Conservation (phyloP, 2,329 filamentous ascomycete species). For the Raffaelea albimanens region DNA sequence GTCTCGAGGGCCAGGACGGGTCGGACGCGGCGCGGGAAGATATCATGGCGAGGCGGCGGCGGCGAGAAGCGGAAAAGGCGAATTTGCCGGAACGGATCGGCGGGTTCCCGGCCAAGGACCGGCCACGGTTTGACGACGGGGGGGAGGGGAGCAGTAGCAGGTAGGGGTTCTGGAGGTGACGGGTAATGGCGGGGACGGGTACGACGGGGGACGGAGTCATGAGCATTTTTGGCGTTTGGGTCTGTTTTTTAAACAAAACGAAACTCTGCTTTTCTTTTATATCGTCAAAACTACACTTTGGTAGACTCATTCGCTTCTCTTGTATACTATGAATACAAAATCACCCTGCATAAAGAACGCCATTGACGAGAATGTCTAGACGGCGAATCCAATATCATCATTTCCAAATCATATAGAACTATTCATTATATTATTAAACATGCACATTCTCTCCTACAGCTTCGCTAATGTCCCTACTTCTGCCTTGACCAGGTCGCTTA, state of each 20-base stretch:
- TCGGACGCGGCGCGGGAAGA: conserved; percentile 28
- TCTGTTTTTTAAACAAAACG: no score
- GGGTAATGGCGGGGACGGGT: not conserved
- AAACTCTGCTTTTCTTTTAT: not conserved
- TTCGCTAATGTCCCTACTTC: not conserved
- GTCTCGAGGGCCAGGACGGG: conserved; percentile 25
- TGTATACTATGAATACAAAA: no score
- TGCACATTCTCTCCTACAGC: not conserved
- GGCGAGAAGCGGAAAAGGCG: conserved; percentile 44
- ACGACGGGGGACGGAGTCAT: not conserved
- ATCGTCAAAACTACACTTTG: not conserved
- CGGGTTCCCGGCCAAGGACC: conserved; percentile 35
- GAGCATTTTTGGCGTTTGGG: not conserved
- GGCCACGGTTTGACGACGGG: conserved; percentile 16
- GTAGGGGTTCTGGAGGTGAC: not conserved
- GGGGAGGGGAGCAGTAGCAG: not conserved
- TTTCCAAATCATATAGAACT: no score
- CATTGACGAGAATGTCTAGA: no score
- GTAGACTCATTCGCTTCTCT: no score
- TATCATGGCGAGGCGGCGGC: conserved; percentile 32
- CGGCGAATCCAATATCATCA: no score
- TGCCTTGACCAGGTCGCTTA: conserved; percentile 27
- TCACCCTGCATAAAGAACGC: no score
- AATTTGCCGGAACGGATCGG: conserved; percentile 44
- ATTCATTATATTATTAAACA: no score